These are phyloP conservation scores for Aurinia saxatilis DNA, from an alignment of 345 rosid species.

Conservation along the genomic window DNA sequence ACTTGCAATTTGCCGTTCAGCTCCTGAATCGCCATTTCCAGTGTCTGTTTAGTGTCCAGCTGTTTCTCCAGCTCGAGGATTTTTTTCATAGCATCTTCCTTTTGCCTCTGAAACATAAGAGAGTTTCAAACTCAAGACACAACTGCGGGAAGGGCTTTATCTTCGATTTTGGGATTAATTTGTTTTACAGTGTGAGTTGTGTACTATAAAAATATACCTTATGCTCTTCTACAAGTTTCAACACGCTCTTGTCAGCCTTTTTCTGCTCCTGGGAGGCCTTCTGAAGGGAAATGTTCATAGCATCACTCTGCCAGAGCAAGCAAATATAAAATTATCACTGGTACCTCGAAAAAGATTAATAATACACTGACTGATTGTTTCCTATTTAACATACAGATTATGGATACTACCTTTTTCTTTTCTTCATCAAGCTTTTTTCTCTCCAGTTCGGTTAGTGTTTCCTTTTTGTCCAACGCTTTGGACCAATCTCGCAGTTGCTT, in stretches of 20 bases:
- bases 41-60: slow-evolving; percentile 70
- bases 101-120: slow-evolving; percentile 57
- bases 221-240: slow-evolving; percentile 78
- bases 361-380: neutral
- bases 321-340: slow-evolving; percentile 2
- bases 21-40: slow-evolving; percentile 88
- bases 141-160: neutral
- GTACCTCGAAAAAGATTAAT: neutral
- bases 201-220: slow-evolving; percentile 38
- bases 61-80: slow-evolving; percentile 64
- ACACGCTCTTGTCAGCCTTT: slow-evolving; percentile 70
- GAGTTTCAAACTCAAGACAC: slow-evolving; percentile 7
- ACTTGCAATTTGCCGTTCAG: slow-evolving; percentile 74
- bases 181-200: neutral
- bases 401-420: slow-evolving; percentile 49
- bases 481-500: slow-evolving; percentile 43
- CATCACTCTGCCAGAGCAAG: slow-evolving; percentile 46
- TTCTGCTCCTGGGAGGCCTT: slow-evolving; percentile 74
- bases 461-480: slow-evolving; percentile 69
- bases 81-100: slow-evolving; percentile 56
- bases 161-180: neutral
- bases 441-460: slow-evolving; percentile 74
- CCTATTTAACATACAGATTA: neutral
- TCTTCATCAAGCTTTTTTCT: slow-evolving; percentile 82
- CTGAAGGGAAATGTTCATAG: slow-evolving; percentile 56